phyloP scores from a whole-genome alignment of 768 basidiomycete species.

The Steccherinum ochraceum region DNA sequence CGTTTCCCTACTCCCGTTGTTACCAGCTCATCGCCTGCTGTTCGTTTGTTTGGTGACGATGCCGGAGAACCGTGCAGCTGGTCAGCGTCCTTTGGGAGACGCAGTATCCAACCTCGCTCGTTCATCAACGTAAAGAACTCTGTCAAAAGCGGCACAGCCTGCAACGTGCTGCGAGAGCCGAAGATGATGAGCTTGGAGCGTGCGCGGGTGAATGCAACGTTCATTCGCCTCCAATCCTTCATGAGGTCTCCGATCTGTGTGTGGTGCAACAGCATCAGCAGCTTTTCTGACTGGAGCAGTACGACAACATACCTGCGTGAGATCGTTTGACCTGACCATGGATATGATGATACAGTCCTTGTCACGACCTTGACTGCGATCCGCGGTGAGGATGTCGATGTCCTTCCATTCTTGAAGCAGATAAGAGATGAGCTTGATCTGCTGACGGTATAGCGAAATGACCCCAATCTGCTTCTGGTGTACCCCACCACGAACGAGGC shows the following conservation, averaged over 20 bases:
- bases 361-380: constrained; percentile 90
- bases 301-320: constrained; percentile 54
- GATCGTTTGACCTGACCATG: constrained; percentile 83
- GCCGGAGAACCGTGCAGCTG: constrained; percentile 33
- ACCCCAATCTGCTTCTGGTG: constrained; percentile 70
- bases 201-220: constrained; percentile 94
- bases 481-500: constrained; percentile 61
- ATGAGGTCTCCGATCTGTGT: constrained; percentile 83
- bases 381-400: constrained; percentile 86
- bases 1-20: constrained; percentile 10
- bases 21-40: constrained; percentile 15
- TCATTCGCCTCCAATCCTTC: constrained; percentile 94
- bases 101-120: constrained; percentile 61
- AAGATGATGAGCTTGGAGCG: constrained; percentile 86
- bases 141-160: constrained; percentile 49
- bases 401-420: constrained; percentile 47
- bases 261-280: neutral
- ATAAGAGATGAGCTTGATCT: constrained; percentile 82
- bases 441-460: constrained; percentile 91
- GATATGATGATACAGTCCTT: constrained; percentile 94
- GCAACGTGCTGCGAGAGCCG: constrained; percentile 78
- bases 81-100: constrained; percentile 50
- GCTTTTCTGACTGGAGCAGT: neutral
- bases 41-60: constrained; percentile 22
- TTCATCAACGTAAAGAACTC: constrained; percentile 81